Conservation (phyloP, 2,329 filamentous ascomycete species). For the Neodidymelliopsis sp. region DNA sequence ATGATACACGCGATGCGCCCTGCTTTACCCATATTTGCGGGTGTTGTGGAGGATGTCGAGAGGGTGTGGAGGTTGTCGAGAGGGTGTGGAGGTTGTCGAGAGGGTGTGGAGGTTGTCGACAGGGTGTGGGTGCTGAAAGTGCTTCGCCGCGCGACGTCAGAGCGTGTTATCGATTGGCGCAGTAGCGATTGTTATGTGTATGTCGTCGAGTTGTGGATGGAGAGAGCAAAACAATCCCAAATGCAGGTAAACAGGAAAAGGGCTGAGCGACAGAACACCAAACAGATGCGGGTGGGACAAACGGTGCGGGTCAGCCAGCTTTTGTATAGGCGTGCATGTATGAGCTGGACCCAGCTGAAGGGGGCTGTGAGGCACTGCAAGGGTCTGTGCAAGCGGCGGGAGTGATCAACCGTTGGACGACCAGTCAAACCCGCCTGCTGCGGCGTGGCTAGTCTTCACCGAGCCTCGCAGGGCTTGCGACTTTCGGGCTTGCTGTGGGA, state of each 20-base stretch:
- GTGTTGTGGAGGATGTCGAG: slow-evolving; percentile 7
- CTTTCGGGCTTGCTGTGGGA: slow-evolving; percentile 15
- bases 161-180: slow-evolving; percentile 14
- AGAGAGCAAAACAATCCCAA: slow-evolving; percentile 9
- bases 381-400: slow-evolving; percentile 12
- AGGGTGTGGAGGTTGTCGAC: no score
- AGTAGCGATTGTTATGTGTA: slow-evolving; percentile 1
- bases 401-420: slow-evolving; percentile 2
- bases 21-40: slow-evolving; percentile 69
- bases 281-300: slow-evolving; percentile 10
- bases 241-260: slow-evolving; percentile 8
- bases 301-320: slow-evolving; percentile 15
- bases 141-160: slow-evolving; percentile 14
- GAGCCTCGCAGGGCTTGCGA: slow-evolving; percentile 34
- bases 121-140: slow-evolving; percentile 6
- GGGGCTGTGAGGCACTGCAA: slow-evolving; percentile 19
- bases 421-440: background rate
- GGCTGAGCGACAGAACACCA: slow-evolving; percentile 12
- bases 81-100: background rate
- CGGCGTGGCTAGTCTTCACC: slow-evolving; percentile 22
- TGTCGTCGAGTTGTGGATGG: background rate
- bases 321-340: slow-evolving; percentile 18
- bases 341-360: slow-evolving; percentile 25
- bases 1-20: slow-evolving; percentile 87
- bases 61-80: background rate